Evolutionary conservation across 2,329 filamentous ascomycete species (phyloP).

Genomic region (Trichoderma sp.): DNA sequence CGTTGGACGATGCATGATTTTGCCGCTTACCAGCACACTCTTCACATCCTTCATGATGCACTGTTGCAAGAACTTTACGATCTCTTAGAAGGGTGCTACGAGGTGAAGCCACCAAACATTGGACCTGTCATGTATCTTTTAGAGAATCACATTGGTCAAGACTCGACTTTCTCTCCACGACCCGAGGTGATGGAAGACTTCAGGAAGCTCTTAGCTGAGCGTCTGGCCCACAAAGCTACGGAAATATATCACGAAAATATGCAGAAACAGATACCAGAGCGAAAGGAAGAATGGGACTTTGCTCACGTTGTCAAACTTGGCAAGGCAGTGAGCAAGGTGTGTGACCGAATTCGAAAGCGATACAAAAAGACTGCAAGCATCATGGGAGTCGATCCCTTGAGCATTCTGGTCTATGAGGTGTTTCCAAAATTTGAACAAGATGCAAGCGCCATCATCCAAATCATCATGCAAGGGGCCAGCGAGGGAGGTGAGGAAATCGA

Average conservation of each 20-base stretch:
- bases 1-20: constrained; percentile 71
- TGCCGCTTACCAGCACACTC: constrained; percentile 70
- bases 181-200: constrained; percentile 73
- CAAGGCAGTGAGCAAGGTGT: constrained; percentile 80
- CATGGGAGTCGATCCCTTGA: constrained; percentile 68
- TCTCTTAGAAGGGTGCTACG: constrained; percentile 84
- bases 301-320: constrained; percentile 87
- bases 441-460: constrained; percentile 77
- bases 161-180: constrained; percentile 72
- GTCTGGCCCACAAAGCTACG: constrained; percentile 71
- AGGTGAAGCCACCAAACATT: constrained; percentile 80
- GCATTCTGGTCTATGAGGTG: constrained; percentile 77
- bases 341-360: constrained; percentile 86
- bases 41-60: constrained; percentile 76
- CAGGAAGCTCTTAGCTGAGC: constrained; percentile 68
- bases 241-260: constrained; percentile 80
- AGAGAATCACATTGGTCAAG: constrained; percentile 77
- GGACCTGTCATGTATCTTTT: constrained; percentile 78
- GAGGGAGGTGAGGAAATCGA: constrained; percentile 73
- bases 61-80: constrained; percentile 86
- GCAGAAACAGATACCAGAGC: constrained; percentile 75
- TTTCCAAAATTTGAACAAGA: constrained; percentile 91
- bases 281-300: constrained; percentile 85
- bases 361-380: constrained; percentile 87
- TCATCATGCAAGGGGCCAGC: constrained; percentile 74